Base-by-base conservation (phyloP, 192 early-diverging fungal species). In the Haplosporangium gracile region DNA sequence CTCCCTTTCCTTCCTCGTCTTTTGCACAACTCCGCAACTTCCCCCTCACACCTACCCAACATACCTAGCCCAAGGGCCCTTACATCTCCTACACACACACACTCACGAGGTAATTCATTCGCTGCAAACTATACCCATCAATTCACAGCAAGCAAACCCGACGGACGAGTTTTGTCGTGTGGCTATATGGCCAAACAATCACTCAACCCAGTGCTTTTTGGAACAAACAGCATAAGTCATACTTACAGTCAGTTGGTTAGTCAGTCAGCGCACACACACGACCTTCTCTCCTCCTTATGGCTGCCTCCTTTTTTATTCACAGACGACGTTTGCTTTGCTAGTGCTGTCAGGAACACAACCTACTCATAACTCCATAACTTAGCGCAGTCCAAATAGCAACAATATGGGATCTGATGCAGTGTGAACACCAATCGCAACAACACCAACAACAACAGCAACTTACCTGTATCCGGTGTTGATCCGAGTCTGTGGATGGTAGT, bases 61-160 rank as follows among this genome's bases (percentile, higher is more conserved):
- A 65, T 29, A 29, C 29, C 60, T 60, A 65, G 60, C 60, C 60
- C 60, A 65, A 65, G 60, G 60, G n/a, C 60, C 60, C n/a, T 60
- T 55, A 20, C 24, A 36, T 26, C 13, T 5, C 49, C 49, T 51
- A 5, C 29, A 15, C n/a, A 15, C 60, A 32, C 60, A 26, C 60
- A 13, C 29, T 34, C 29, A 65, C 60, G 26, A 65, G 60, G 60
- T 65, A 65, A 65, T 65, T 51, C 49, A 51, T 51, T 51, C 49
- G 2, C 49, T 18, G 16, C 16, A 51, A 20, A 51, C 49, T 51
- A 18, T 11, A 65, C 26, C 13, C 4, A 15, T 15, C 29, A 1
- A 32, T 3, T 32, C 60, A 13, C 11, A 26, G 29, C 11, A 26
- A 32, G 29, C 29, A 65, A 32, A 24, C 9, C 10, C 10, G n/a